Percentiles rank a stretch among this genome's conserved stretches.
phyloP scores from a whole-genome alignment of 1,284 basidiomycete species.

The Austroboletus olivaceoglutinosus region DNA sequence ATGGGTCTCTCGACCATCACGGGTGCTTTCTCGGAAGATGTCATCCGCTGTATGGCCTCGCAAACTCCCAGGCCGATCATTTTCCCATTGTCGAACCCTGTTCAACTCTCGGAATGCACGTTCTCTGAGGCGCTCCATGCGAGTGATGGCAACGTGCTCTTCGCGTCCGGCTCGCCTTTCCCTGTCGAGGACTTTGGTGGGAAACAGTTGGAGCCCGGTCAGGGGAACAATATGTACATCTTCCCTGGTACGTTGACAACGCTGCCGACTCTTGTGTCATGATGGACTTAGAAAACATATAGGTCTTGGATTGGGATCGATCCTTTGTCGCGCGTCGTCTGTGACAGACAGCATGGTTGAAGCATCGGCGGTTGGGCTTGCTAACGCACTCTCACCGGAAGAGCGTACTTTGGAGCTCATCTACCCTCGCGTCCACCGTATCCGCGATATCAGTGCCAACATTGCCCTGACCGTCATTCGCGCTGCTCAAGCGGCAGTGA shows the following conservation, averaged over 20 bases:
- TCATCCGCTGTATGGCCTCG: constrained; percentile 81
- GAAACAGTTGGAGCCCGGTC: constrained; percentile 73
- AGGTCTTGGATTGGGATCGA: constrained; percentile 80
- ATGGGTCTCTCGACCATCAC: constrained; percentile 88
- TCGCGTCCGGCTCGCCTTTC: constrained; percentile 92
- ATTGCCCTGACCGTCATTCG: constrained; percentile 77
- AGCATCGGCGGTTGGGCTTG: constrained; percentile 73
- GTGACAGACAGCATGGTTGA: constrained; percentile 85
- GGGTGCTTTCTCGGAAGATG: constrained; percentile 76
- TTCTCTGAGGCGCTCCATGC: constrained; percentile 83
- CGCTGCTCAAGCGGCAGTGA: constrained; percentile 71
- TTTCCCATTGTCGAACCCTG: constrained; percentile 96
- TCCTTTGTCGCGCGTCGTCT: constrained; percentile 61
- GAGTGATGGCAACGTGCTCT: constrained; percentile 74
- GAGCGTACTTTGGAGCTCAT: constrained; percentile 67
- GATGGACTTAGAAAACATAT: neutral
- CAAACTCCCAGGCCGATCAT: constrained; percentile 88
- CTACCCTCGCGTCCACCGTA: constrained; percentile 77
- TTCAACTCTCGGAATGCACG: constrained; percentile 79
- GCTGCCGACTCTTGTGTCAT: neutral
- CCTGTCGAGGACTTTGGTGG: constrained; percentile 61
- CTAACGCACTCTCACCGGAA: constrained; percentile 70
- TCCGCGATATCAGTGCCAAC: constrained; percentile 77
- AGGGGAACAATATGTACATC: constrained; percentile 91
- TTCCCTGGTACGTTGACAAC: constrained; percentile 53